Evolutionary conservation across 768 basidiomycete genomes (phyloP).

Genomic region (Dictyophora rubrovolvata): DNA sequence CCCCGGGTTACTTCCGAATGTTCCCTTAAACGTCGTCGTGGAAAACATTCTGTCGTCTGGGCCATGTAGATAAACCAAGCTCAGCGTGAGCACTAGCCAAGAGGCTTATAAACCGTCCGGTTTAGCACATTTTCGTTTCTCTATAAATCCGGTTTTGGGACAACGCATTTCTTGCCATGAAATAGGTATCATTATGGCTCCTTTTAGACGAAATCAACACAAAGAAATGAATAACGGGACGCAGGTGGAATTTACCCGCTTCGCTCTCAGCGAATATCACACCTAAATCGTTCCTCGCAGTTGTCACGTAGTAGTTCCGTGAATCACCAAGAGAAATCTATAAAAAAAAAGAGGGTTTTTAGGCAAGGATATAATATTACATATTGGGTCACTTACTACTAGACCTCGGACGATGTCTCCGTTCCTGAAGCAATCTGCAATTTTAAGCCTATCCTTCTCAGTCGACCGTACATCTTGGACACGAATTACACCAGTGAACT

Average conservation of each 20-base stretch:
- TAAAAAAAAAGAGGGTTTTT: background rate
- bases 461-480: conserved; percentile 83
- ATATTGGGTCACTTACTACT: conserved; percentile 44
- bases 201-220: conserved; percentile 25
- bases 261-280: conserved; percentile 88
- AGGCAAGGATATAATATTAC: background rate
- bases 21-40: too few relatives aligned
- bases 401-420: conserved; percentile 83
- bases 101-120: conserved; percentile 49
- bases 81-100: background rate
- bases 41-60: too few relatives aligned
- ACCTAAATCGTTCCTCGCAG: conserved; percentile 81
- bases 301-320: conserved; percentile 85
- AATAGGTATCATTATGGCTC: conserved; percentile 73
- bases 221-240: background rate
- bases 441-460: conserved; percentile 83
- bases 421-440: conserved; percentile 83
- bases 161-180: conserved; percentile 92
- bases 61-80: background rate
- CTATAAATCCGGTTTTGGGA: conserved; percentile 66
- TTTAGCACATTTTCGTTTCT: conserved; percentile 81
- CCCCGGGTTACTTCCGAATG: too few relatives aligned
- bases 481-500: conserved; percentile 77
- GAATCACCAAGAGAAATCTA: conserved; percentile 90
- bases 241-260: conserved; percentile 41